Evolutionary conservation across 2,329 filamentous ascomycete genomes (phyloP).

Genomic region (Neonectria punicea): DNA sequence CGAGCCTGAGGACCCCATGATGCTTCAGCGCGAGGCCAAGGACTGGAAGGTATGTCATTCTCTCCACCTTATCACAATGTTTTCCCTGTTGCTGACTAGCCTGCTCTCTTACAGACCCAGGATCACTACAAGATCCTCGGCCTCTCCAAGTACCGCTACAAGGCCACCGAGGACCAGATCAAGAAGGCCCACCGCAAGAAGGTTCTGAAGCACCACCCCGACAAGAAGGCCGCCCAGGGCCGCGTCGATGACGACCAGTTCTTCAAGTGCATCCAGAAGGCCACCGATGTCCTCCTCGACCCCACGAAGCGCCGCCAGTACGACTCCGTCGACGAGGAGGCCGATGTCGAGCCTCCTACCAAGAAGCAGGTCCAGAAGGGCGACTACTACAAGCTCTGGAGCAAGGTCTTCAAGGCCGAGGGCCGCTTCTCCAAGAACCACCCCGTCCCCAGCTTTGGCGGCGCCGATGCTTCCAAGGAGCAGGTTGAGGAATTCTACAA

Average conservation of each 20-base stretch:
- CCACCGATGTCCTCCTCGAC: constrained; percentile 91
- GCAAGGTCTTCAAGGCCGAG: constrained; percentile 89
- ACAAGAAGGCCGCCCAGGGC: constrained; percentile 96
- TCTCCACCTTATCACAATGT: neutral
- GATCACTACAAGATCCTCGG: constrained; percentile 98
- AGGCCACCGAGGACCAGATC: constrained; percentile 97
- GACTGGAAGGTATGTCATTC: constrained; percentile 88
- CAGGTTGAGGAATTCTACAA: constrained; percentile 98
- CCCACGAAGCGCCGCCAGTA: constrained; percentile 93
- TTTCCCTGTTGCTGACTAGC: neutral
- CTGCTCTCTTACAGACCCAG: constrained; percentile 72
- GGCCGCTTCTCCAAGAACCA: constrained; percentile 91
- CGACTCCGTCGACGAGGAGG: constrained; percentile 94
- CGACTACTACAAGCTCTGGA: constrained; percentile 97
- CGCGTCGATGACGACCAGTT: constrained; percentile 93
- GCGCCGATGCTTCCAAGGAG: constrained; percentile 85
- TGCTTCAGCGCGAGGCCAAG: constrained; percentile 94
- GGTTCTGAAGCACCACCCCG: constrained; percentile 98
- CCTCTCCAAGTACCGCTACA: constrained; percentile 89
- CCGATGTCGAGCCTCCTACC: constrained; percentile 88
- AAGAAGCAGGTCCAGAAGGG: constrained; percentile 90
- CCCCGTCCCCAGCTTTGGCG: constrained; percentile 87
- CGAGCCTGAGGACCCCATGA: constrained; percentile 91
- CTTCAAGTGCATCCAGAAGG: constrained; percentile 99
- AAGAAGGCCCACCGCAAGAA: constrained; percentile 99